A percentile compares a stretch with the other conserved stretches of the same genome.
Evolutionary conservation across 1,284 basidiomycete species (phyloP).

Genomic region (Microstroma glucosiphilum): DNA sequence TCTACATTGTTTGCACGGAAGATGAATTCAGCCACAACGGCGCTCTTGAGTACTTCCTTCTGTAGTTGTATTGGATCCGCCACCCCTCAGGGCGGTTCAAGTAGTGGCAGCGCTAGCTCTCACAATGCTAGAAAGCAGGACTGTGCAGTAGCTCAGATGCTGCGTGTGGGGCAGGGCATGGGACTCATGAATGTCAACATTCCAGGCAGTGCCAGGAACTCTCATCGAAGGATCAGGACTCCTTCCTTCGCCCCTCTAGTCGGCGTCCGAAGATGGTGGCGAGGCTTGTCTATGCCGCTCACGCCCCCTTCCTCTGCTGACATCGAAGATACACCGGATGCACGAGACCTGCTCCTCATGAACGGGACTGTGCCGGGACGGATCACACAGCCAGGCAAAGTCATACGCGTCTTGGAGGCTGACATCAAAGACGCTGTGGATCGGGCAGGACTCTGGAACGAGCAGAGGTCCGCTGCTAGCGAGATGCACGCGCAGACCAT

Average conservation of each 20-base stretch:
- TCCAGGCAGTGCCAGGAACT: constrained; percentile 19
- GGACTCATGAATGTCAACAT: constrained; percentile 40
- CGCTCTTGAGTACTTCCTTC: constrained; percentile 36
- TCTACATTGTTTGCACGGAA: constrained; percentile 38
- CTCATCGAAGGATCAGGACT: constrained; percentile 27
- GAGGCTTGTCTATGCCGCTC: constrained; percentile 22
- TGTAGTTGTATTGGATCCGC: constrained; percentile 46
- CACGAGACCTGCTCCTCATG: background rate
- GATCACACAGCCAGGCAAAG: background rate
- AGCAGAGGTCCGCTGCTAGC: background rate
- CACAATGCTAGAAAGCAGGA: constrained; percentile 43
- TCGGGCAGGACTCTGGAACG: background rate
- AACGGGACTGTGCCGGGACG: constrained; percentile 5
- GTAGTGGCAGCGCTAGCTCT: constrained; percentile 31
- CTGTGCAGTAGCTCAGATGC: constrained; percentile 49
- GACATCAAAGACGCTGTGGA: background rate
- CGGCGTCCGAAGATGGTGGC: constrained; percentile 36
- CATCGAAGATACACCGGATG: background rate
- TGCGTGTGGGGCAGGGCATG: constrained; percentile 47
- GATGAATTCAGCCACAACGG: constrained; percentile 38
- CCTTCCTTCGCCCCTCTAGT: constrained; percentile 44
- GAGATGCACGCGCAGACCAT: background rate
- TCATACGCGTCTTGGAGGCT: constrained; percentile 7
- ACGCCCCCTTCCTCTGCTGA: constrained; percentile 22
- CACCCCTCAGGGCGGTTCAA: constrained; percentile 32